phyloP scores from a whole-genome alignment of 2,329 filamentous ascomycete species.

The Massarina eburnea region DNA sequence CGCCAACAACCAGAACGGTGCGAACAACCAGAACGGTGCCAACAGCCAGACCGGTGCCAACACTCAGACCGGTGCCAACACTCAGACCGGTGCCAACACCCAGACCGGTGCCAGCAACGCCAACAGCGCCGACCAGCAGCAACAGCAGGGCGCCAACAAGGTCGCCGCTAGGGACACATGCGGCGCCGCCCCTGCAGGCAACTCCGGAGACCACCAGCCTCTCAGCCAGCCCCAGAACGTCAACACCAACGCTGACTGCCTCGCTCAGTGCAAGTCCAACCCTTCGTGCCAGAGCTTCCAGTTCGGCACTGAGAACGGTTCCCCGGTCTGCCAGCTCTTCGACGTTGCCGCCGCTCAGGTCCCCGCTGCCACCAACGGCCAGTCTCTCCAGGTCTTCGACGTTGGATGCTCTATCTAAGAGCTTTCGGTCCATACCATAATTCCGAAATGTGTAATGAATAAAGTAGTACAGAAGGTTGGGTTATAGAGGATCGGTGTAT shows the following conservation, averaged over 20 bases:
- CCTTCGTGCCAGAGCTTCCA: conserved; percentile 14
- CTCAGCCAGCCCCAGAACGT: conserved; percentile 11
- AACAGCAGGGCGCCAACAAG: background rate
- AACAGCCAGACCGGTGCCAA: background rate
- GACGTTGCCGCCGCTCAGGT: conserved; percentile 9
- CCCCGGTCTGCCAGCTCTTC: conserved; percentile 12
- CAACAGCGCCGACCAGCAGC: too few relatives aligned
- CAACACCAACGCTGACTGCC: conserved; percentile 10
- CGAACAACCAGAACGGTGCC: background rate
- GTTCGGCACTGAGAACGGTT: conserved; percentile 9
- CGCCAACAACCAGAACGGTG: background rate
- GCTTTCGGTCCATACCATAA: too few relatives aligned
- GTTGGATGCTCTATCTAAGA: conserved; percentile 16
- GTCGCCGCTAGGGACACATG: conserved; percentile 4
- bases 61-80: background rate
- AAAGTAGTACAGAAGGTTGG: too few relatives aligned
- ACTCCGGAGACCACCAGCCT: conserved; percentile 8
- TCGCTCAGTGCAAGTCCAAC: conserved; percentile 11
- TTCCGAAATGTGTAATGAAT: too few relatives aligned
- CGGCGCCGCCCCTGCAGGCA: conserved; percentile 9
- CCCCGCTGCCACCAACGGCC: conserved; percentile 11
- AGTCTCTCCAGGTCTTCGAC: conserved; percentile 11
- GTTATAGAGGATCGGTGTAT: too few relatives aligned
- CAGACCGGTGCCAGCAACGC: background rate
- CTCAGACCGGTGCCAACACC: background rate